Evolutionary conservation across 228 moss, liverwort and hornwort species (phyloP).

Genomic region (Sphagnum fallax): DNA sequence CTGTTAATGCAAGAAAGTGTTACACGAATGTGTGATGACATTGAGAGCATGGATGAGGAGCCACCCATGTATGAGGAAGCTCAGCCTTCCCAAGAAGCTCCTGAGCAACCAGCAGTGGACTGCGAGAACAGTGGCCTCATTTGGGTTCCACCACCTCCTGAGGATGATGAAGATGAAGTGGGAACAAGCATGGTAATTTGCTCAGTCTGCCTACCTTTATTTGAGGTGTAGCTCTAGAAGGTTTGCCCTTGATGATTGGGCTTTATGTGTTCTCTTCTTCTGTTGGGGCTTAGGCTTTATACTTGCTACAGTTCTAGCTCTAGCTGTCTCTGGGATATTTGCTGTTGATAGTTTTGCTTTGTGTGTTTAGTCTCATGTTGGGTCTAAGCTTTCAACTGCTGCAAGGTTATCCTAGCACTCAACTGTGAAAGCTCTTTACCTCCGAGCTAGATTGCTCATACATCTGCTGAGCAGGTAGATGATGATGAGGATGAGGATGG

Average conservation of each 20-base stretch:
- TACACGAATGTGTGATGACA: constrained; percentile 54
- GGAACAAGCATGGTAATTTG: constrained; percentile 42
- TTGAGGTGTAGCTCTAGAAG: background rate
- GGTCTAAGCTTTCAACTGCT: too few relatives aligned
- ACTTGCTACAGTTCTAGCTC: too few relatives aligned
- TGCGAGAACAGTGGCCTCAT: constrained; percentile 63
- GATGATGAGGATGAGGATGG: constrained; percentile 62
- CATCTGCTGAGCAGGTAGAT: constrained; percentile 26
- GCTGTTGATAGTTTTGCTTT: too few relatives aligned
- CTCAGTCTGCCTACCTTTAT: background rate
- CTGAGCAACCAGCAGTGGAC: constrained; percentile 43
- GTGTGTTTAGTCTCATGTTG: too few relatives aligned
- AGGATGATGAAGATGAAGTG: constrained; percentile 50
- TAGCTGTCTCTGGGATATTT: too few relatives aligned
- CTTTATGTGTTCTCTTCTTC: too few relatives aligned
- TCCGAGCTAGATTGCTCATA: too few relatives aligned
- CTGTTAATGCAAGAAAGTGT: constrained; percentile 35
- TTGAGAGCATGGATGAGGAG: constrained; percentile 39
- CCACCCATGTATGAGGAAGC: constrained; percentile 55
- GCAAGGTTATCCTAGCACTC: too few relatives aligned
- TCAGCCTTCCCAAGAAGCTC: constrained; percentile 19
- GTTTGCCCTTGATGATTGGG: too few relatives aligned
- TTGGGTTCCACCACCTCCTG: constrained; percentile 74
- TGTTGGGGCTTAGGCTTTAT: too few relatives aligned
- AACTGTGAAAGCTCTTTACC: too few relatives aligned